phyloP scores from a whole-genome alignment of 305 asterid species.

The Euphrasia arctica region DNA sequence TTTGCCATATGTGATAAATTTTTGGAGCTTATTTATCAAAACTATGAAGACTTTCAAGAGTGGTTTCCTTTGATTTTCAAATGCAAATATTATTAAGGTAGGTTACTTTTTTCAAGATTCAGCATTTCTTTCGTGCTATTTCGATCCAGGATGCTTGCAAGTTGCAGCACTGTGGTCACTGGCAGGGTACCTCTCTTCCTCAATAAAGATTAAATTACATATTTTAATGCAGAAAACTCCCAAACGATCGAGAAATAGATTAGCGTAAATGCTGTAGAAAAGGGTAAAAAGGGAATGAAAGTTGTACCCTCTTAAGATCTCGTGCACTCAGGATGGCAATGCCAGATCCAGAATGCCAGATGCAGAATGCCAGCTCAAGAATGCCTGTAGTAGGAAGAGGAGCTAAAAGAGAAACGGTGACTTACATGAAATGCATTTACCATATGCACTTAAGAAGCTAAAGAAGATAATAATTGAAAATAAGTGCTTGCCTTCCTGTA shows the following conservation, averaged over 20 bases:
- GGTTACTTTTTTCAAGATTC: conserved; percentile 26
- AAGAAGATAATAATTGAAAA: background rate
- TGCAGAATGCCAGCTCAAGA: too few species aligned
- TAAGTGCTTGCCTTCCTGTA: background rate
- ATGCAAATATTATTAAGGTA: too few species aligned
- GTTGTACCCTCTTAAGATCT: background rate
- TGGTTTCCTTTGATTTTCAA: too few species aligned
- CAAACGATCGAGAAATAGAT: conserved; percentile 22
- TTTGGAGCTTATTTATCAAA: background rate
- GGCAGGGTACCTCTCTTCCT: conserved; percentile 20
- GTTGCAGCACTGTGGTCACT: too few species aligned
- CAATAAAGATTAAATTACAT: conserved; percentile 18
- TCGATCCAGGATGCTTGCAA: conserved; percentile 20
- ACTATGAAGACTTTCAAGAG: background rate
- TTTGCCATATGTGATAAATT: conserved; percentile 57
- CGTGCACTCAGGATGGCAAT: background rate
- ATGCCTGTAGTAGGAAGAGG: background rate
- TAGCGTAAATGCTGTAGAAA: conserved; percentile 1
- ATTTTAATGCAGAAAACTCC: conserved; percentile 17
- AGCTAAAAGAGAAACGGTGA: background rate
- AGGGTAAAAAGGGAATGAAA: background rate
- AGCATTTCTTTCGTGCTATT: conserved; percentile 17
- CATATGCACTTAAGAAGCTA: background rate
- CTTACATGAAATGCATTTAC: background rate
- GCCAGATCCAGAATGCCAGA: background rate